phyloP scores from a whole-genome alignment of 2,329 filamentous ascomycete genomes.

The Nothophoma quercina region DNA sequence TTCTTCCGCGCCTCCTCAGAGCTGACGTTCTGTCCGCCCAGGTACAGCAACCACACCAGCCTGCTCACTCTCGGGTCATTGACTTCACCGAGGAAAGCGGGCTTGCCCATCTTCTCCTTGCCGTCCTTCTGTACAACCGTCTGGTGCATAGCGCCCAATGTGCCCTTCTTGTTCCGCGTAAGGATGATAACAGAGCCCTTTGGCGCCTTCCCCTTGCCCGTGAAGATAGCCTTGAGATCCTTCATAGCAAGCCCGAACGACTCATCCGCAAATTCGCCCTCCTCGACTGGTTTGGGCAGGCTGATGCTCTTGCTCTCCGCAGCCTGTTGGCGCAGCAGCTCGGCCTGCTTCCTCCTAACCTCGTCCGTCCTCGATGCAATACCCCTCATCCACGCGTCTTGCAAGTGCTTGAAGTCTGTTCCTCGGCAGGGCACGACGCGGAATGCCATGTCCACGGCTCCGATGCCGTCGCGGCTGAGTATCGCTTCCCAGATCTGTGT shows the following conservation, averaged over 20 bases:
- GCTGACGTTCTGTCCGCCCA: slow-evolving; percentile 85
- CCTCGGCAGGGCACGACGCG: slow-evolving; percentile 89
- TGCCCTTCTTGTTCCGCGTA: slow-evolving; percentile 69
- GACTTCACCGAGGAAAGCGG: slow-evolving; percentile 73
- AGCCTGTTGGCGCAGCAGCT: slow-evolving; percentile 53
- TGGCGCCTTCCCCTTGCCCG: slow-evolving; percentile 75
- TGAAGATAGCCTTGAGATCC: slow-evolving; percentile 83
- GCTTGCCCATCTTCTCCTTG: slow-evolving; percentile 53
- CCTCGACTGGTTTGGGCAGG: slow-evolving; percentile 43
- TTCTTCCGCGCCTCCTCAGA: slow-evolving; percentile 81
- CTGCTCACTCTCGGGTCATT: slow-evolving; percentile 80
- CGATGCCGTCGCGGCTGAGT: slow-evolving; percentile 61
- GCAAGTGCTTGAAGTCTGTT: slow-evolving; percentile 91
- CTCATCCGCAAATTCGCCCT: slow-evolving; percentile 70
- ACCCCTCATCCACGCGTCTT: slow-evolving; percentile 88
- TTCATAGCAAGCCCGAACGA: slow-evolving; percentile 77
- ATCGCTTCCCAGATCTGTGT: slow-evolving; percentile 78
- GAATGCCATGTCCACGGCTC: slow-evolving; percentile 75
- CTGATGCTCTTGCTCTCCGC: slow-evolving; percentile 47
- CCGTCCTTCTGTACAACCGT: slow-evolving; percentile 34
- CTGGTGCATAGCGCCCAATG: slow-evolving; percentile 55
- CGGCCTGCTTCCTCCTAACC: slow-evolving; percentile 45
- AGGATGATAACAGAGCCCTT: slow-evolving; percentile 82
- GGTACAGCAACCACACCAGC: slow-evolving; percentile 87
- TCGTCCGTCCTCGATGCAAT: slow-evolving; percentile 76